Evolutionary conservation across 2,329 filamentous ascomycete species (phyloP).

Genomic region (Ophiostoma novo-ulmi): DNA sequence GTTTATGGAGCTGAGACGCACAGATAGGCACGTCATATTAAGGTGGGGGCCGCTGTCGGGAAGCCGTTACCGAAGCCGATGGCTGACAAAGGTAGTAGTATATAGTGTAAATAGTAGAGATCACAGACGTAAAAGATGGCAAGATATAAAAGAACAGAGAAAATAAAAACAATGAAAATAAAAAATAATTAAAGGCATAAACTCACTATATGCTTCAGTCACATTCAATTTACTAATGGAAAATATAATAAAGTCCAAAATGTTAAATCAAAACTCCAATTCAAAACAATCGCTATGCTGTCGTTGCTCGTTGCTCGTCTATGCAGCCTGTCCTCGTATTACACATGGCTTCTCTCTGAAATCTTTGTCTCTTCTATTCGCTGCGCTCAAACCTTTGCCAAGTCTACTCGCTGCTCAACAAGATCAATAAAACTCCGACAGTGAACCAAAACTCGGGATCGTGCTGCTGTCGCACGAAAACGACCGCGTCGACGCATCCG

Average conservation of each 20-base stretch:
- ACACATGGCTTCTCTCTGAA: not conserved
- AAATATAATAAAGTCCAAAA: not conserved
- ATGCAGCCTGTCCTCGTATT: not conserved
- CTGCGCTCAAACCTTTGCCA: too few species aligned
- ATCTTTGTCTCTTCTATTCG: not conserved
- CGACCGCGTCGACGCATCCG: conserved; percentile 63
- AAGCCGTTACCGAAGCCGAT: not conserved
- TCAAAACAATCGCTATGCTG: not conserved
- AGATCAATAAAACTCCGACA: conserved; percentile 49
- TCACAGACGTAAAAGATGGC: not conserved
- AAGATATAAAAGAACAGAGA: not conserved
- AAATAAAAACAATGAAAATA: not conserved
- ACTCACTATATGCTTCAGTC: too few species aligned
- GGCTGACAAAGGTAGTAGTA: not conserved
- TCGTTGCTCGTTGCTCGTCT: not conserved
- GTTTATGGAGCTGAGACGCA: too few species aligned
- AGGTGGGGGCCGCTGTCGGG: not conserved
- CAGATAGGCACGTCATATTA: not conserved
- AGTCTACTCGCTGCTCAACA: not conserved
- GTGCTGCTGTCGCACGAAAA: conserved; percentile 58
- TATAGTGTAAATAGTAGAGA: not conserved
- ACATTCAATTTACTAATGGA: too few species aligned
- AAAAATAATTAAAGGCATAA: not conserved
- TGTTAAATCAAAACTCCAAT: not conserved
- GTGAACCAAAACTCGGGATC: conserved; percentile 50